Evolutionary conservation across 352 stramenopile genomes (phyloP).

Genomic region (Phytophthora fragariae): DNA sequence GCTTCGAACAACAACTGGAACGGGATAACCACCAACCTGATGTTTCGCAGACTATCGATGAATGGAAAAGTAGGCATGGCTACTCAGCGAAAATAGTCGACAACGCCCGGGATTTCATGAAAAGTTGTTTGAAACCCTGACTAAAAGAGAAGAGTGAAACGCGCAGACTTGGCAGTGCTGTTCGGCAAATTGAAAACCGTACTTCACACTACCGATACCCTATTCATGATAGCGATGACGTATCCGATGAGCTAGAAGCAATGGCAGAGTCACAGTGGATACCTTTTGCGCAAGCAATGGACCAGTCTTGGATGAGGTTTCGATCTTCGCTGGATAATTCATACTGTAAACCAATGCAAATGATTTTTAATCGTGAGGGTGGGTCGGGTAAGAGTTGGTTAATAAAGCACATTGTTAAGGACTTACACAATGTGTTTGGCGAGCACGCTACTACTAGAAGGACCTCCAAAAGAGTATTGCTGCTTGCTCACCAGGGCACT

Average conservation of each 20-base stretch:
- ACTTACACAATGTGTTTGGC: no score
- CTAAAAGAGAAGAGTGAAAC: slow-evolving; percentile 1
- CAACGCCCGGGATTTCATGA: slow-evolving; percentile 5
- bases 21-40: neutral
- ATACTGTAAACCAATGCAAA: no score
- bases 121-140: neutral
- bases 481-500: no score
- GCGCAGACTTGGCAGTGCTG: neutral
- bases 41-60: neutral
- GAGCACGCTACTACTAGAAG: no score
- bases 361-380: no score
- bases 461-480: no score
- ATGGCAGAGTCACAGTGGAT: slow-evolving; percentile 11
- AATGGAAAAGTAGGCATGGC: slow-evolving; percentile 5
- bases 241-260: neutral
- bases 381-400: no score
- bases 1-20: neutral
- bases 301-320: slow-evolving; percentile 2
- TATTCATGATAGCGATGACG: slow-evolving; percentile 4
- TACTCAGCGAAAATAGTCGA: slow-evolving; percentile 1
- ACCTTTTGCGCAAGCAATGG: slow-evolving; percentile 4
- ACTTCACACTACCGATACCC: neutral
- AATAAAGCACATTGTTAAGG: no score
- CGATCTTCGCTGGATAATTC: neutral
- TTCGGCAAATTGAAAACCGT: slow-evolving; percentile 2